These are phyloP conservation scores for Berberis thunbergii DNA, from an alignment of 164 flowering plant species.

Conservation along the genomic window DNA sequence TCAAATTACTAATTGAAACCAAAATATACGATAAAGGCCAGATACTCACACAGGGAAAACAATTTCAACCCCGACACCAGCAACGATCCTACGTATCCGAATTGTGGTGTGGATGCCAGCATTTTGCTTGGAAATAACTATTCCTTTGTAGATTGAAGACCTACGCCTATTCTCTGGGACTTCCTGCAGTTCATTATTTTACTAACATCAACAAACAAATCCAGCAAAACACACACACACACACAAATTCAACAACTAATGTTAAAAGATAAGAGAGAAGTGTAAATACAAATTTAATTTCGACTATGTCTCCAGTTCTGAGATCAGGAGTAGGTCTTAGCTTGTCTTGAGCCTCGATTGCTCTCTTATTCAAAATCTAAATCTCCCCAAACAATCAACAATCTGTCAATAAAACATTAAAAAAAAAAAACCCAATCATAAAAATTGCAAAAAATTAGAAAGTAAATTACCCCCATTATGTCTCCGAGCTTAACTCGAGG, in stretches of 20 bases:
- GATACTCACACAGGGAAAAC: conserved; percentile 88
- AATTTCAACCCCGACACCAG: conserved; percentile 90
- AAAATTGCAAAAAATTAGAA: neutral
- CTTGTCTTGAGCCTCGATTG: conserved; percentile 62
- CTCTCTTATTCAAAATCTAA: conserved; percentile 79
- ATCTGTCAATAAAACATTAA: neutral
- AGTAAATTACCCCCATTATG: conserved; percentile 66
- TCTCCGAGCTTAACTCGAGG: conserved; percentile 75
- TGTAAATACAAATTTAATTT: conserved; percentile 64
- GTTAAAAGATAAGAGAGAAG: neutral
- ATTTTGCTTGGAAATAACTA: conserved; percentile 84
- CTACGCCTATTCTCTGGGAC: conserved; percentile 77
- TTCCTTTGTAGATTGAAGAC: conserved; percentile 69
- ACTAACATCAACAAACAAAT: conserved; percentile 2
- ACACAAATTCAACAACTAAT: neutral
- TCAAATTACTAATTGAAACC: neutral
- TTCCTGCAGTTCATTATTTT: conserved; percentile 43
- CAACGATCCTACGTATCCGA: conserved; percentile 77
- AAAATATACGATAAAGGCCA: neutral
- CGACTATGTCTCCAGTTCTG: conserved; percentile 78
- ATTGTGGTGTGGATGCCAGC: conserved; percentile 96
- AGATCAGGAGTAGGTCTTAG: conserved; percentile 65
- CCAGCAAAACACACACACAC: neutral
- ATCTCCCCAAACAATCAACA: too few species aligned
- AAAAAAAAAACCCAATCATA: neutral